A percentile compares a stretch with the other conserved stretches of the same genome.
These are phyloP conservation scores for Terana coerulea DNA, from an alignment of 768 basidiomycete species.

Conservation along the genomic window DNA sequence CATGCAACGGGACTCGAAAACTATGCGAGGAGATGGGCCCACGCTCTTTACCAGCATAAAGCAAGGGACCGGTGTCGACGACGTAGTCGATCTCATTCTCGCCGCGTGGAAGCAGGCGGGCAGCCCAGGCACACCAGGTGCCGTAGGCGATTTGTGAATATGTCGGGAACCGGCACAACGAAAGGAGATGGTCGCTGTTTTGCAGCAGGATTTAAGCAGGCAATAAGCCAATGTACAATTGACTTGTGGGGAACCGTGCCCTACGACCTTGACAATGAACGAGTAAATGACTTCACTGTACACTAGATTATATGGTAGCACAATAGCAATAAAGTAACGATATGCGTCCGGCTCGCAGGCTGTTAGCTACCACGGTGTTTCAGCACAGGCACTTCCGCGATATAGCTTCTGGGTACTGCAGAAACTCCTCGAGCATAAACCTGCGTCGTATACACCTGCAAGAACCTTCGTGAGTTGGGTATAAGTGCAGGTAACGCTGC, in stretches of 20 bases:
- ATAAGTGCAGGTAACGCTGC: neutral
- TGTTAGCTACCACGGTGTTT: slow-evolving; percentile 5
- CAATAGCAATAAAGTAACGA: too few relatives aligned
- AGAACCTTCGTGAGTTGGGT: slow-evolving; percentile 1
- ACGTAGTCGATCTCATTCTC: slow-evolving; percentile 75
- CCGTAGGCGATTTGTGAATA: slow-evolving; percentile 16
- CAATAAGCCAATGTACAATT: too few relatives aligned
- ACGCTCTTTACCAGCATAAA: slow-evolving; percentile 89
- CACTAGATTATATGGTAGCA: too few relatives aligned
- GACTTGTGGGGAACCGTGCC: too few relatives aligned
- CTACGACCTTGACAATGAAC: too few relatives aligned
- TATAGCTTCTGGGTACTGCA: slow-evolving; percentile 59
- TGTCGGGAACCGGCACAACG: neutral
- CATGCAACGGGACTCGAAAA: slow-evolving; percentile 89
- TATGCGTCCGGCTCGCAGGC: too few relatives aligned
- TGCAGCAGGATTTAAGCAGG: too few relatives aligned
- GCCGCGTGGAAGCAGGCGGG: slow-evolving; percentile 88
- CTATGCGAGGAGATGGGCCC: slow-evolving; percentile 93
- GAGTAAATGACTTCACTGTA: too few relatives aligned
- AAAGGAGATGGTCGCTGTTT: too few relatives aligned
- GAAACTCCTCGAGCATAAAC: slow-evolving; percentile 94
- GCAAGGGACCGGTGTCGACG: slow-evolving; percentile 72
- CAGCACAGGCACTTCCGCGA: slow-evolving; percentile 27
- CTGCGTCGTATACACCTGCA: slow-evolving; percentile 74
- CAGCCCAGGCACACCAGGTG: slow-evolving; percentile 56